Evolutionary conservation across 2,329 filamentous ascomycete genomes (phyloP), one percentile per base, ranked within the genome.

Genomic region (Calonectria pteridis): DNA sequence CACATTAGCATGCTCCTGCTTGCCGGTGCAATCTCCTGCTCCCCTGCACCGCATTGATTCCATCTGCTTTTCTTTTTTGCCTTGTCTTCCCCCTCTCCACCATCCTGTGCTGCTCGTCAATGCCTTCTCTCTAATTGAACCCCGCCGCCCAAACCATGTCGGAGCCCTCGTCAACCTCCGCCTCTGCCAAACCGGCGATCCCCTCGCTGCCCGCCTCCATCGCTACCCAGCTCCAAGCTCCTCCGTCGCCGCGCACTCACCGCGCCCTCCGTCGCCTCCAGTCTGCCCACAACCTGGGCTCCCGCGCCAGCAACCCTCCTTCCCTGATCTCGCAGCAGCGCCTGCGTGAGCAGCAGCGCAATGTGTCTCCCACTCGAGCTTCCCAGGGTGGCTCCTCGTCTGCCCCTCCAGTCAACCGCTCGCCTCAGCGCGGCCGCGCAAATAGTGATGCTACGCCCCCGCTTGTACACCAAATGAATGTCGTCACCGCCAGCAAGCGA

Each of bases 231-330:
- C 85, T 90, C 68, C 87, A 90, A 79, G 83, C 88, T 62, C 89
- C 91, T 74, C 88, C 91, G 29, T 92, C 92, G 33, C 92, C 92
- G 53, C 89, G 91, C 75, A 91, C 91, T 31, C 91, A 92, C 82
- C 91, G 93, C 79, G 89, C 91, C 59, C 88, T 95, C 73, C 91
- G 94, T 78, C 93, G 93, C 82, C 91, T 95, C 35, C 93, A 95
- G 84, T 95, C 94, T 37, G 93, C 94, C 65, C 93, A 95, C 86
- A 88, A 90, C 84, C 85, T 95, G 68, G 91, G 91, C 82, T 82
- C 91, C 75, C 89, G 90, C 78, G 85, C 87, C 69, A 81, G 86
- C 69, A 85, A 83, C 75, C 86, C 86, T 72, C 86, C 89, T 29
- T 90, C 91, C 0, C 86, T 93, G 76, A 91, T 92, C 78, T 89